Percentiles rank a stretch among this genome's conserved stretches.
These are phyloP conservation scores for Stephanodiscus triporus DNA, from an alignment of 108 stramenopile genomes.

Conservation along the genomic window DNA sequence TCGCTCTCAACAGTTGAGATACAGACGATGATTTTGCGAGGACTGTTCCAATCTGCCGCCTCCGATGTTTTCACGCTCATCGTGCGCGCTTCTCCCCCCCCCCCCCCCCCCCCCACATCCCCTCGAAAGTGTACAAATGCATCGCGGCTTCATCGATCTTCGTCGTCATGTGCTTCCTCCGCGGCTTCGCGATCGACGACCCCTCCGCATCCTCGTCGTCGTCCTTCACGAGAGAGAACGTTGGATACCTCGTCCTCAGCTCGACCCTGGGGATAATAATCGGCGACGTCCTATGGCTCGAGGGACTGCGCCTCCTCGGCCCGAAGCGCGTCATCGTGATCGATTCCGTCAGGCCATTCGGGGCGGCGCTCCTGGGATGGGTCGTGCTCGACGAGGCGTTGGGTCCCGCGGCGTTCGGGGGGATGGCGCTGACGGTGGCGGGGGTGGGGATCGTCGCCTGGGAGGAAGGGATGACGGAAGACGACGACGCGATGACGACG, in stretches of 20 bases:
- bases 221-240: slow-evolving; percentile 31
- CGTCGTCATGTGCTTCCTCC: slow-evolving; percentile 36
- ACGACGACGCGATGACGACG: background rate
- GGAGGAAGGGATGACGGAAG: slow-evolving; percentile 41
- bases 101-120: background rate
- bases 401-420: slow-evolving; percentile 41
- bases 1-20: slow-evolving; percentile 65
- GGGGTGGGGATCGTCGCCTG: slow-evolving; percentile 72
- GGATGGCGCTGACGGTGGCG: slow-evolving; percentile 66
- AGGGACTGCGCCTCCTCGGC: slow-evolving; percentile 74
- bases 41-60: too few species aligned
- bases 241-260: slow-evolving; percentile 69
- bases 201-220: background rate
- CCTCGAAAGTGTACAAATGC: slow-evolving; percentile 75
- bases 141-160: slow-evolving; percentile 73
- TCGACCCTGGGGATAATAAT: slow-evolving; percentile 82
- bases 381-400: slow-evolving; percentile 65
- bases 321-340: slow-evolving; percentile 83
- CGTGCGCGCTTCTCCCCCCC: background rate
- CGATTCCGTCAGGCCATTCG: slow-evolving; percentile 85
- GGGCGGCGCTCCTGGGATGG: slow-evolving; percentile 79
- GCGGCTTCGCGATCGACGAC: slow-evolving; percentile 25
- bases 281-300: slow-evolving; percentile 85
- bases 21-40: background rate
- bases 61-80: background rate